Evolutionary conservation across 139 green algal genomes (phyloP), one percentile per base, ranked within the genome.

Genomic region (Tetratostichococcus sp.): DNA sequence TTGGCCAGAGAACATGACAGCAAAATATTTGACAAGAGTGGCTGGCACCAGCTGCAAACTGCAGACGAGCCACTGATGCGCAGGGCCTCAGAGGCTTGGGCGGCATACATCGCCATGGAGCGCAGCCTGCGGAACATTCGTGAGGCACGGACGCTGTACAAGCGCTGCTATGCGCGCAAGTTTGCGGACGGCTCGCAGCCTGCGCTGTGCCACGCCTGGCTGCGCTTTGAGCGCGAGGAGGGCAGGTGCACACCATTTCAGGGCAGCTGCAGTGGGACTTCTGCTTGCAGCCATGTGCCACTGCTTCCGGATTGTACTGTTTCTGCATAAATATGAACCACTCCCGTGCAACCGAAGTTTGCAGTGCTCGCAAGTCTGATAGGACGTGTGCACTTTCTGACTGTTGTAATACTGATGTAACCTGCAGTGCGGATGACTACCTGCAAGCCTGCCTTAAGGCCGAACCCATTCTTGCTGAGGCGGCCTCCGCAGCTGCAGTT

Each of bases 141-240:
- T 22, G 76, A 87, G 23, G 77, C 83, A 1, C 75, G 86, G 19
- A 75, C 71, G 22, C 31, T 95, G 43, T 94, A 88, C 81, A 84
- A 86, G 73, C 78, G 85, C 8, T 80, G 73, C 62, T 86, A 91
- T 77, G 85, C 58, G 73, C 76, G 83, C 30, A 75, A 79, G 43
- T 57, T 89, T 42, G 73, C 89, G 72, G 79, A 82, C 50, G 65
- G 72, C n/a, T n/a, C 83, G 2, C 84, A 89, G 81, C 58, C 83
- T 43, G 43, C 70, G 23, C 16, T 97, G 65, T 90, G 83, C 74
- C 35, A 88, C 1, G 86, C 87, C 11, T 97, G 91, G 91, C 73
- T 95, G 78, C 75, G 79, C 23, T 95, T 97, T 82, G 93, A 97
- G 82, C 80, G 86, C 17, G 89, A 97, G 74, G 80, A 93, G 78